These are phyloP conservation scores for Vaucheria bursata DNA, from an alignment of 352 stramenopile species.

Conservation along the genomic window DNA sequence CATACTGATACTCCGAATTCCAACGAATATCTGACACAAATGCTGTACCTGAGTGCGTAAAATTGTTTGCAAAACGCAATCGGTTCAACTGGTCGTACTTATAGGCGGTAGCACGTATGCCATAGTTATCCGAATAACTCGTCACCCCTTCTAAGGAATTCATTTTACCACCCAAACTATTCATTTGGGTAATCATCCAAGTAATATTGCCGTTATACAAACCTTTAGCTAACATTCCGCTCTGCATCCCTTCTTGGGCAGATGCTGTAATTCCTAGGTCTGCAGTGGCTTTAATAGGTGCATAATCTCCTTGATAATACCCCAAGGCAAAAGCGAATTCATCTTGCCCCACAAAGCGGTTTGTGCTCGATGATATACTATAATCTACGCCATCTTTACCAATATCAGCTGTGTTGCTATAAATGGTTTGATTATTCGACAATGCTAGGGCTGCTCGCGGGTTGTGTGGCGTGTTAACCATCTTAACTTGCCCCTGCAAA, in stretches of 20 bases:
- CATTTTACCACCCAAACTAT: too few species aligned
- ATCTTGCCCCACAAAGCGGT: background rate
- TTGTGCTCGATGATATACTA: background rate
- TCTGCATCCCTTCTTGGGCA: too few species aligned
- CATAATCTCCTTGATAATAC: slow-evolving; percentile 3
- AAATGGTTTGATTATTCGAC: too few species aligned
- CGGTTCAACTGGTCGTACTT: background rate
- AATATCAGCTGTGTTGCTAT: background rate
- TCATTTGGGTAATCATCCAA: background rate
- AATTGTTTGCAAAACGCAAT: background rate
- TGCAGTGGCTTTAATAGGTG: background rate
- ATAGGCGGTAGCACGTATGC: too few species aligned
- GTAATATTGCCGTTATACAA: background rate
- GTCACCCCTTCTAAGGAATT: background rate
- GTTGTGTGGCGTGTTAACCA: too few species aligned
- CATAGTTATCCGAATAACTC: too few species aligned
- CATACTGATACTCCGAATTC: too few species aligned
- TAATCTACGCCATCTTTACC: slow-evolving; percentile 1
- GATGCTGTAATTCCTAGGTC: background rate
- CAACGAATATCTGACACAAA: too few species aligned
- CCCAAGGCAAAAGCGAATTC: background rate
- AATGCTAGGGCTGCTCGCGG: too few species aligned
- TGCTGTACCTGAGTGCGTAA: too few species aligned
- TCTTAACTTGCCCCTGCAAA: background rate
- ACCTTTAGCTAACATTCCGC: background rate